A percentile compares a stretch with the other conserved stretches of the same genome.
Conservation (phyloP, 345 rosid species). For the Citrus glauca region DNA sequence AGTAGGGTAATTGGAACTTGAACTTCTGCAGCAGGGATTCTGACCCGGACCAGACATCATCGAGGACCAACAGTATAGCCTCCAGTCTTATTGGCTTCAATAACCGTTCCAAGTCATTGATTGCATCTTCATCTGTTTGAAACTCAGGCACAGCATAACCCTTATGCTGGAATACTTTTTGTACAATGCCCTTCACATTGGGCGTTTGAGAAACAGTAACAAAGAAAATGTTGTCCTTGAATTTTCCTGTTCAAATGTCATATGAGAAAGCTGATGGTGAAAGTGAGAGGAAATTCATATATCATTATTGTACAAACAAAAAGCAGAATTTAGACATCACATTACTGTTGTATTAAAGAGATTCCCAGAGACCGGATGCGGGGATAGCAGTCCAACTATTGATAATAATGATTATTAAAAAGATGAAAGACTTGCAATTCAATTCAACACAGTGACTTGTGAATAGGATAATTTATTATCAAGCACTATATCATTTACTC, state of each 20-base stretch:
- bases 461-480: background rate
- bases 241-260: slow-evolving; percentile 35
- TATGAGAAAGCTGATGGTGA: slow-evolving; percentile 7
- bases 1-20: slow-evolving; percentile 15
- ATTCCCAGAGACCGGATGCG: background rate
- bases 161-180: slow-evolving; percentile 26
- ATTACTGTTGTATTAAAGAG: background rate
- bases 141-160: background rate
- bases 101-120: slow-evolving; percentile 14
- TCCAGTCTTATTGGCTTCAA: slow-evolving; percentile 14
- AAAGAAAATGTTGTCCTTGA: slow-evolving; percentile 47
- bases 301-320: background rate
- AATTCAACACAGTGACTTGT: background rate
- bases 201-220: slow-evolving; percentile 37
- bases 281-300: background rate
- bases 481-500: background rate
- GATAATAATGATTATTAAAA: too few relatives aligned
- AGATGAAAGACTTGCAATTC: background rate
- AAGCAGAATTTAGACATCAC: background rate
- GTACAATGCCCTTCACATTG: slow-evolving; percentile 31
- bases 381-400: background rate
- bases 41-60: slow-evolving; percentile 58
- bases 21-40: slow-evolving; percentile 35
- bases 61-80: slow-evolving; percentile 58
- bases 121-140: slow-evolving; percentile 28